phyloP scores from a whole-genome alignment of 2,329 filamentous ascomycete species.

The Pezicula carpinea region DNA sequence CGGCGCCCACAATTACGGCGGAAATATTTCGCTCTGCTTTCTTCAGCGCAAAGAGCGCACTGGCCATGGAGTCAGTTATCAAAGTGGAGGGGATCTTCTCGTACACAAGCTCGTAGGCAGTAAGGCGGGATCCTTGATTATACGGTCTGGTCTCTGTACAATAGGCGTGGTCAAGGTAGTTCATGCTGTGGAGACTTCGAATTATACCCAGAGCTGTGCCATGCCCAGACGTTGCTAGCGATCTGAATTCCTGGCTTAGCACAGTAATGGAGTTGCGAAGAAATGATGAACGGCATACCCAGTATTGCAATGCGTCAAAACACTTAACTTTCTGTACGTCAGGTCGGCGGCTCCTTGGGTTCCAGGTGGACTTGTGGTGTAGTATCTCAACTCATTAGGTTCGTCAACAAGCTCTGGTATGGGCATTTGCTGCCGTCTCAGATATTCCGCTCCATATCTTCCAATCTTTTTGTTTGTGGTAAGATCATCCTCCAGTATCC shows the following conservation, averaged over 20 bases:
- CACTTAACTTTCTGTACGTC: constrained; percentile 58
- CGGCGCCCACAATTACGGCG: constrained; percentile 89
- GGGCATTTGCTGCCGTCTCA: constrained; percentile 38
- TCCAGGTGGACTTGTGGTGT: constrained; percentile 31
- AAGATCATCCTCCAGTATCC: constrained; percentile 82
- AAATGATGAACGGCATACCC: constrained; percentile 48
- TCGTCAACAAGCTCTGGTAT: constrained; percentile 15
- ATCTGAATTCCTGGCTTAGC: constrained; percentile 42
- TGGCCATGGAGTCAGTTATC: constrained; percentile 96
- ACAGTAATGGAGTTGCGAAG: constrained; percentile 5
- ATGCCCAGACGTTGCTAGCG: constrained; percentile 94
- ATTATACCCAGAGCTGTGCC: constrained; percentile 94
- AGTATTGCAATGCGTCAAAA: constrained; percentile 97
- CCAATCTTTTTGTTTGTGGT: constrained; percentile 85
- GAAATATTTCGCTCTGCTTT: constrained; percentile 64
- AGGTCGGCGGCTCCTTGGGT: constrained; percentile 36
- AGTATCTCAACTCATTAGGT: constrained; percentile 24
- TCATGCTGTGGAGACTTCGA: constrained; percentile 66
- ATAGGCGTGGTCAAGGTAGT: constrained; percentile 74
- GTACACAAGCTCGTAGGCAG: constrained; percentile 93
- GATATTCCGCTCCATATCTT: constrained; percentile 76
- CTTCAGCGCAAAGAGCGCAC: constrained; percentile 66
- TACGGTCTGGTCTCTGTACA: constrained; percentile 97
- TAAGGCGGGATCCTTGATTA: constrained; percentile 93
- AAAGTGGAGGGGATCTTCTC: constrained; percentile 88